Percentiles rank a stretch among this genome's conserved stretches.
These are phyloP conservation scores for Yamadazyma sp. DNA, from an alignment of 805 yeast species.

Conservation along the genomic window DNA sequence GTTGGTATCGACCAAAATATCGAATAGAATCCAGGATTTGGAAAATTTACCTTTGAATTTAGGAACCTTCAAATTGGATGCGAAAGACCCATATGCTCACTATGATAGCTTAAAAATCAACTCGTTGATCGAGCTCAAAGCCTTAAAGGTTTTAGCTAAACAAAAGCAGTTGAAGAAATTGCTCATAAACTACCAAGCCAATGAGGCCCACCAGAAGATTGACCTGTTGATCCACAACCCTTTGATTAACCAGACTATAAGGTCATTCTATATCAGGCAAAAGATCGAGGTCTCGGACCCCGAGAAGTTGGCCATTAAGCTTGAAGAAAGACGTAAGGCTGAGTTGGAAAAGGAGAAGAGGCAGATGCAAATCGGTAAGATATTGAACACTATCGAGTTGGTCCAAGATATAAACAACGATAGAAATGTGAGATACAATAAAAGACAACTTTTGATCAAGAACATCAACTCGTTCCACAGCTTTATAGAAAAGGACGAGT, in stretches of 20 bases:
- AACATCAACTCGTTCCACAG: conserved; percentile 50
- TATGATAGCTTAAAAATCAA: conserved; percentile 60
- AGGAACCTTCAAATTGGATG: conserved; percentile 51
- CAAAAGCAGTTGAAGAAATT: conserved; percentile 70
- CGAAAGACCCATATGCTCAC: conserved; percentile 29
- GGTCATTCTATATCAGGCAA: conserved; percentile 66
- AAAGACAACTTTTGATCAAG: conserved; percentile 30
- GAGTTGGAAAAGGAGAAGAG: conserved; percentile 53
- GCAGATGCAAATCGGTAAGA: conserved; percentile 50
- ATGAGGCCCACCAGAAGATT: conserved; percentile 55
- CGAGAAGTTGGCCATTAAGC: conserved; percentile 69
- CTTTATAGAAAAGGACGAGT: conserved; percentile 70
- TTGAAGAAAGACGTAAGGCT: conserved; percentile 67
- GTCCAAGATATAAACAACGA: conserved; percentile 17
- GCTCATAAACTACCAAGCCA: conserved; percentile 52
- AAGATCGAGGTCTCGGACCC: conserved; percentile 74
- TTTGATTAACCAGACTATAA: conserved; percentile 61
- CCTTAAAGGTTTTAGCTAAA: conserved; percentile 61
- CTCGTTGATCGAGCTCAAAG: conserved; percentile 68
- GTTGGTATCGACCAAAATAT: conserved; percentile 51
- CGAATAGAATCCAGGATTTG: conserved; percentile 57
- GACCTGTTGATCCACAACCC: conserved; percentile 53
- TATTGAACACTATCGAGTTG: conserved; percentile 31
- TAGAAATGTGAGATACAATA: conserved; percentile 23
- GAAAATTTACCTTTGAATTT: conserved; percentile 69